A percentile compares a stretch with the other conserved stretches of the same genome.
These are phyloP conservation scores for Elsinoe perseae DNA, from an alignment of 2,329 filamentous ascomycete species.

Conservation along the genomic window DNA sequence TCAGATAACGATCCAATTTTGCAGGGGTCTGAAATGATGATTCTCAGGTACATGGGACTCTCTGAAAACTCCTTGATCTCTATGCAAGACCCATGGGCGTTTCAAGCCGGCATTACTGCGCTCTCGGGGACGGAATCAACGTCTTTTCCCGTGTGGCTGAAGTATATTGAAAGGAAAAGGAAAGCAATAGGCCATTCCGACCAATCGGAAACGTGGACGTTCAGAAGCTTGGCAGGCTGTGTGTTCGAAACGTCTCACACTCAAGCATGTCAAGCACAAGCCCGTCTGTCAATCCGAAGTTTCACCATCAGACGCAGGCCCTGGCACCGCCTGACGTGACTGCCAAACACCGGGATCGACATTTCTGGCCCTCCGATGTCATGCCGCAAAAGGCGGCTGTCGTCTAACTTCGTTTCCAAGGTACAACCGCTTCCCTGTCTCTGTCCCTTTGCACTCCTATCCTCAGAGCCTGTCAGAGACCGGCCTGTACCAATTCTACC, in stretches of 20 bases:
- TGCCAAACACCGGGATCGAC: not conserved
- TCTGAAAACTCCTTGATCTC: not conserved
- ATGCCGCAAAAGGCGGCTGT: not conserved
- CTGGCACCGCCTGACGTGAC: not conserved
- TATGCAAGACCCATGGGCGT: not conserved
- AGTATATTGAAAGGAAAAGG: not conserved
- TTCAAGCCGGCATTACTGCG: not conserved
- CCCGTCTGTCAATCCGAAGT: conserved; percentile 3
- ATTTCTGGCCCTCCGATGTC: not conserved
- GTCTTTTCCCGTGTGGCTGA: not conserved
- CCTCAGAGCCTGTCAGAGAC: not conserved
- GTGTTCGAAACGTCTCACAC: conserved; percentile 10
- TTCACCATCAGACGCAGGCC: conserved; percentile 9
- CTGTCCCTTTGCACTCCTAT: not conserved
- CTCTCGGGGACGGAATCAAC: not conserved
- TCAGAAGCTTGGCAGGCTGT: not conserved
- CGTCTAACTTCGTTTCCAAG: not conserved
- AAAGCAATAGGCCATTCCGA: not conserved
- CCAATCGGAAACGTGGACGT: not conserved
- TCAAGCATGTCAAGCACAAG: conserved; percentile 10
- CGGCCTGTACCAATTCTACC: not conserved
- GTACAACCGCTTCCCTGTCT: conserved; percentile 2
- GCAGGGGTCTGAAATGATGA: not conserved
- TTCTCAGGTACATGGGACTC: not conserved
- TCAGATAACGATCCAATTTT: not conserved